These are phyloP conservation scores for Cutaneotrichosporon sp. DNA, from an alignment of 1,284 basidiomycete species.

Conservation along the genomic window DNA sequence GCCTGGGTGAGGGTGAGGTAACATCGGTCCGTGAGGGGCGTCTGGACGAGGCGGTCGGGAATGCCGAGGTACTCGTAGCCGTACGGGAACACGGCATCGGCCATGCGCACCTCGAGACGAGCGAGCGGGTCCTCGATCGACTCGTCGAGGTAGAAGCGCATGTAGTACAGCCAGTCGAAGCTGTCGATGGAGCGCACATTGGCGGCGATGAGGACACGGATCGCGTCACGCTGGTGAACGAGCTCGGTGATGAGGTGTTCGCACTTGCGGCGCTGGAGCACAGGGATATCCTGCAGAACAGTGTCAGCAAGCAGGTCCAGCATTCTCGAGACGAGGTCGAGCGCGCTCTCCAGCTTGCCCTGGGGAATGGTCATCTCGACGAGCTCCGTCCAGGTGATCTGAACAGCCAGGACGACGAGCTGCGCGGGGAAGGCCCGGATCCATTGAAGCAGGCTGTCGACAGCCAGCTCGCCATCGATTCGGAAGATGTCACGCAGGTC, in stretches of 20 bases:
- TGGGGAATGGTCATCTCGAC: conserved; percentile 73
- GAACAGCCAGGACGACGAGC: conserved; percentile 88
- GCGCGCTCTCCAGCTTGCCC: conserved; percentile 61
- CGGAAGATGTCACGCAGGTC: conserved; percentile 73
- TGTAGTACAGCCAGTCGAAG: conserved; percentile 96
- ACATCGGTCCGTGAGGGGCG: conserved; percentile 95
- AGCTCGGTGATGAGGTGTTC: conserved; percentile 99
- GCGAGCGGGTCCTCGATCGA: conserved; percentile 72
- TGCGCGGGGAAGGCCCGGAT: conserved; percentile 93
- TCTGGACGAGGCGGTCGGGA: conserved; percentile 95
- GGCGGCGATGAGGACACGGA: conserved; percentile 73
- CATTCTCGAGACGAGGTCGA: conserved; percentile 76
- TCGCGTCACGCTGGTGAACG: conserved; percentile 95
- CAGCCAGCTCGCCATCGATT: conserved; percentile 47
- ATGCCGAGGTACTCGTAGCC: conserved; percentile 99
- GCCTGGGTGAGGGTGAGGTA: conserved; percentile 97
- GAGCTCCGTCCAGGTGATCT: conserved; percentile 89
- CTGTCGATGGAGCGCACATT: conserved; percentile 66
- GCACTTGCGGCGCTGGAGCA: conserved; percentile 92
- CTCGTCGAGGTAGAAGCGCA: conserved; percentile 93
- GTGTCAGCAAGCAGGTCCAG: conserved; percentile 94
- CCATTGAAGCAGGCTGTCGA: conserved; percentile 80
- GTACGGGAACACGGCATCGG: conserved; percentile 92
- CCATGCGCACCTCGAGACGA: conserved; percentile 76
- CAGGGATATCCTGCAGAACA: conserved; percentile 82